These are phyloP conservation scores for Carex cristatella DNA, from an alignment of 176 grass and related monocot species.

Conservation along the genomic window DNA sequence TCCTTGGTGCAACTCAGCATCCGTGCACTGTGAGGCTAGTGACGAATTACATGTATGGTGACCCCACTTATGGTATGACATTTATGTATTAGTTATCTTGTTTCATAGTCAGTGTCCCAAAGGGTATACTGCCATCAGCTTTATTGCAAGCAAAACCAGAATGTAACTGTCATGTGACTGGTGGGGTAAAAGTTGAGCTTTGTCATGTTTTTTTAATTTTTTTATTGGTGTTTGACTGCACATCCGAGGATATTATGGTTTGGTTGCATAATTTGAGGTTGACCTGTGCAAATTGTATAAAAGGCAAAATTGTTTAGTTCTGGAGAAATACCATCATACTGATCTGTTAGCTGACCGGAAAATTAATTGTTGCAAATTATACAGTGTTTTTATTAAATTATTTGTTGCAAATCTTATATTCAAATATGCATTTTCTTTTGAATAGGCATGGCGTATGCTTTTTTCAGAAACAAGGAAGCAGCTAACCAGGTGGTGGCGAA, in stretches of 20 bases:
- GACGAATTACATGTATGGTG: constrained; percentile 24
- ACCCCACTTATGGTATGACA: constrained; percentile 44
- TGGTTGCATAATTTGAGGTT: background rate
- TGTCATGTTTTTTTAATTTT: background rate
- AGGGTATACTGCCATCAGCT: background rate
- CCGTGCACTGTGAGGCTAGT: constrained; percentile 32
- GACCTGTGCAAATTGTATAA: background rate
- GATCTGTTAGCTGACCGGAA: background rate
- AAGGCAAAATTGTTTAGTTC: background rate
- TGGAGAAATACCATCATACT: background rate
- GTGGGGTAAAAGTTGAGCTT: background rate
- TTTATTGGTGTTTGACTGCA: background rate
- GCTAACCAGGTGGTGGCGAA: constrained; percentile 52
- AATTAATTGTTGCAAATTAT: background rate
- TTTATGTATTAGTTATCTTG: constrained; percentile 1
- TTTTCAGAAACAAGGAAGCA: constrained; percentile 50
- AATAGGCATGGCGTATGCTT: constrained; percentile 85
- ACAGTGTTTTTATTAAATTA: background rate
- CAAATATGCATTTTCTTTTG: constrained; percentile 19
- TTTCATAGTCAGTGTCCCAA: background rate
- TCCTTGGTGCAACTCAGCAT: constrained; percentile 2
- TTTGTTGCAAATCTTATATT: constrained; percentile 6
- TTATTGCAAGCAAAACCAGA: background rate
- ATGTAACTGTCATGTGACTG: background rate
- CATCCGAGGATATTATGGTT: background rate